These are phyloP conservation scores for Marvania coccoides DNA, from an alignment of 139 green algal species.

Conservation along the genomic window DNA sequence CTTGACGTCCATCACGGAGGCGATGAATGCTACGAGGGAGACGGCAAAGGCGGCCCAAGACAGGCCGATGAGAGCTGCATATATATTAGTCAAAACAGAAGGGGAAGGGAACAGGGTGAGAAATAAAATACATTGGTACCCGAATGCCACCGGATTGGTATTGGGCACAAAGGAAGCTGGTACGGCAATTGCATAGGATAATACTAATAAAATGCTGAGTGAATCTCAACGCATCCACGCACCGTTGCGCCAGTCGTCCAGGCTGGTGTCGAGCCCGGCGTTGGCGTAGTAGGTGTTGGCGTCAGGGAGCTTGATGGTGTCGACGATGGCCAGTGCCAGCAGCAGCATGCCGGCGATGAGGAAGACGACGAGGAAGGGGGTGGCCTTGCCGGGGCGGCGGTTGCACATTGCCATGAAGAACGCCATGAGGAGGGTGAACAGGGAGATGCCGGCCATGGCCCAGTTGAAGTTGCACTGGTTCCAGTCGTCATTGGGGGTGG, in stretches of 20 bases:
- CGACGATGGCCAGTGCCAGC: background rate
- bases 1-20: background rate
- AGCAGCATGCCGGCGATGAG: background rate
- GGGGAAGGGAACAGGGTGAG: too few relatives aligned
- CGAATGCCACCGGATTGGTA: too few relatives aligned
- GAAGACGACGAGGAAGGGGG: background rate
- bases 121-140: too few relatives aligned
- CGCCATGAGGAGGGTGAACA: background rate
- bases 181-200: too few relatives aligned
- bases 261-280: background rate
- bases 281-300: background rate
- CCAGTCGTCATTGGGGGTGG: background rate
- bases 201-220: too few relatives aligned
- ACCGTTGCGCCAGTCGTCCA: background rate
- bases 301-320: background rate
- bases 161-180: too few relatives aligned
- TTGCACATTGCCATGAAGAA: background rate
- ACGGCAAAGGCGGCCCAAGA: background rate
- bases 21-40: background rate
- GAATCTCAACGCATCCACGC: too few relatives aligned
- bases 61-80: background rate
- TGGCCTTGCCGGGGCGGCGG: background rate
- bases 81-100: too few relatives aligned
- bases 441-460: background rate
- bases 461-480: conserved; percentile 1